These are phyloP conservation scores for Tolypocladium sp. DNA, from an alignment of 2,329 filamentous ascomycete genomes.

Conservation along the genomic window DNA sequence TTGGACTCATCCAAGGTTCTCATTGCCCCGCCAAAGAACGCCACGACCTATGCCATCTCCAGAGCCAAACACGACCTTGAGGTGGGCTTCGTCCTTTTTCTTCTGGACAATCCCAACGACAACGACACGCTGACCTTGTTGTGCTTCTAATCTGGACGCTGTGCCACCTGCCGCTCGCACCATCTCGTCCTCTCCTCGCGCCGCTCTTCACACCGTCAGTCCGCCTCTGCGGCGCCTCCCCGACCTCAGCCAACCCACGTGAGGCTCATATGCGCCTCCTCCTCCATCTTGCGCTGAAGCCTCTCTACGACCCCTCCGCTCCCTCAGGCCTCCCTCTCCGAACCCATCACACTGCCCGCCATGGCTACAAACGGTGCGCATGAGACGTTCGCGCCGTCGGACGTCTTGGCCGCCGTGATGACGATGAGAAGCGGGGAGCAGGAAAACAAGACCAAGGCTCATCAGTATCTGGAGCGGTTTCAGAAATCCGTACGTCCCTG, in stretches of 20 bases:
- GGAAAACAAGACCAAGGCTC: conserved; percentile 78
- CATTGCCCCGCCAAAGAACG: conserved; percentile 22
- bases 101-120: neutral
- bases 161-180: neutral
- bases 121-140: neutral
- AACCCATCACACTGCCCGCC: conserved; percentile 8
- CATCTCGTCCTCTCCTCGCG: neutral
- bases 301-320: neutral
- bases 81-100: conserved; percentile 17
- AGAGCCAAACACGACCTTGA: conserved; percentile 8
- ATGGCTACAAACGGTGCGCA: conserved; percentile 62
- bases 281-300: neutral
- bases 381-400: conserved; percentile 64
- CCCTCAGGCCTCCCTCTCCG: neutral
- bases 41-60: neutral
- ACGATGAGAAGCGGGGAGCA: conserved; percentile 85
- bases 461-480: conserved; percentile 86
- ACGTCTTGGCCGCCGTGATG: conserved; percentile 76
- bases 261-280: neutral
- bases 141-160: neutral
- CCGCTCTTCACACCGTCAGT: neutral
- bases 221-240: neutral
- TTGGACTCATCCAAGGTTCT: conserved; percentile 4
- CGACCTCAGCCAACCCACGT: neutral
- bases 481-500: conserved; percentile 76